Base-by-base conservation (phyloP, 768 basidiomycete species). In the Hericium rajendrae region DNA sequence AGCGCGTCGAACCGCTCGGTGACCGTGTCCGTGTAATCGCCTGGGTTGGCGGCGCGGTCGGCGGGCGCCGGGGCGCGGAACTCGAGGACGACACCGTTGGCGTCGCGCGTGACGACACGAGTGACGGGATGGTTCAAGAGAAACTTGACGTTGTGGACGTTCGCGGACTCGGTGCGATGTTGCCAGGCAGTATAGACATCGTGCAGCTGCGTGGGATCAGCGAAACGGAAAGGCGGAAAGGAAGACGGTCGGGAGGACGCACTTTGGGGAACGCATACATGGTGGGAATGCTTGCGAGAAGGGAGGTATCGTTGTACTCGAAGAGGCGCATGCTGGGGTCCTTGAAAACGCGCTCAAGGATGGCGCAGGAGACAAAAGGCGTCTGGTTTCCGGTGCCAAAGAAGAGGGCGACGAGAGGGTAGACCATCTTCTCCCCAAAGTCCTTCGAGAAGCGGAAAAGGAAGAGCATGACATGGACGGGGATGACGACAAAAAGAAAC, bases 1-100 rank as follows among this genome's bases (percentile, higher is more conserved):
- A 78, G 68, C 59, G 78, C 74, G 62, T 78, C 75, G 59, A 73
- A 78, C 24, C 60, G 62, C 38, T 73, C 75, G 5, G 59, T 55
- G 52, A 61, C 53, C 20, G 55, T 51, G 6, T 39, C n/a, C 16
- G n/a, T 38, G 32, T 9, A 9, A 18, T 43, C 24, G 16, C 16
- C 24, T 6, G 24, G 41, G 15, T 32, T 38, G 12, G 18, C 39
- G 20, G 32, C n/a, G 2, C 39, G 13, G 54, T n/a, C 49, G 9
- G 59, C 54, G 26, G 54, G 59, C 3, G 60, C 49, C 20, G 48
- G 38, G 10, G 49, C 49, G 54, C 59, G 60, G 54, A 57, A 66
- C 48, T 66, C 64, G 32, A 70, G 61, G 28, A 67, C 59, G 11
- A 68, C 64, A 3, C 62, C 61, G 20, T 58, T 54, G 1, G 48